A percentile compares a stretch with the other conserved stretches of the same genome.
These are phyloP conservation scores for Candida parachauliodes DNA, from an alignment of 805 yeast genomes.

Conservation along the genomic window DNA sequence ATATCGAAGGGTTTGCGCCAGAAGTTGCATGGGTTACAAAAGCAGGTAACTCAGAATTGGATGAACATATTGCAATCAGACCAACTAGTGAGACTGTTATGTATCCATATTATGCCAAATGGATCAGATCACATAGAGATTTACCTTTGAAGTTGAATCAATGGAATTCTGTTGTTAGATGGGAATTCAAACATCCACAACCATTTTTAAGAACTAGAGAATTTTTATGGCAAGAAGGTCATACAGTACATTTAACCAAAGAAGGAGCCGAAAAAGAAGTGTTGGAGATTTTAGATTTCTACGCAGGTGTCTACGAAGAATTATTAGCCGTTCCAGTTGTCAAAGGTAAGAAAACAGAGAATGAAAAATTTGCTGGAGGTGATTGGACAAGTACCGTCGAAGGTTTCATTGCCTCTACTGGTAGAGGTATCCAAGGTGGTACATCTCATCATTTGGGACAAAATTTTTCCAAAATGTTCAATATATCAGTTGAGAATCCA, in stretches of 20 bases:
- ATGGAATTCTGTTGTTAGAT: conserved; percentile 99
- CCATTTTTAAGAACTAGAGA: conserved; percentile 98
- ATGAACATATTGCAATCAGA: conserved; percentile 98
- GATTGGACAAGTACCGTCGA: conserved; percentile 92
- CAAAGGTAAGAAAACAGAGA: conserved; percentile 92
- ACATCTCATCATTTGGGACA: conserved; percentile 97
- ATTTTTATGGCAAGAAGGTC: conserved; percentile 99
- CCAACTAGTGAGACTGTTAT: conserved; percentile 99
- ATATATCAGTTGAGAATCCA: conserved; percentile 93
- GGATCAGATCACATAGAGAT: conserved; percentile 98
- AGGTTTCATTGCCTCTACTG: conserved; percentile 96
- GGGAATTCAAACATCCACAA: conserved; percentile 99
- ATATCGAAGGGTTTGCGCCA: conserved; percentile 98
- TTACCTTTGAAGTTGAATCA: conserved; percentile 94
- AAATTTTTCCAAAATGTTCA: conserved; percentile 98
- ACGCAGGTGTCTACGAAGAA: conserved; percentile 81
- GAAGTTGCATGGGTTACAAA: conserved; percentile 99
- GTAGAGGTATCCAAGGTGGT: conserved; percentile 99
- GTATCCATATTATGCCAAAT: conserved; percentile 99
- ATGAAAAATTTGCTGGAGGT: conserved; percentile 99
- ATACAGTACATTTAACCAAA: conserved; percentile 88
- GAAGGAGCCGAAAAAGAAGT: conserved; percentile 85
- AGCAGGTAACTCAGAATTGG: conserved; percentile 92
- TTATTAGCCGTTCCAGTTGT: conserved; percentile 96
- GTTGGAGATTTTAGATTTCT: conserved; percentile 77